These are phyloP conservation scores for Boletus bicolor DNA, from an alignment of 768 basidiomycete species.

Conservation along the genomic window DNA sequence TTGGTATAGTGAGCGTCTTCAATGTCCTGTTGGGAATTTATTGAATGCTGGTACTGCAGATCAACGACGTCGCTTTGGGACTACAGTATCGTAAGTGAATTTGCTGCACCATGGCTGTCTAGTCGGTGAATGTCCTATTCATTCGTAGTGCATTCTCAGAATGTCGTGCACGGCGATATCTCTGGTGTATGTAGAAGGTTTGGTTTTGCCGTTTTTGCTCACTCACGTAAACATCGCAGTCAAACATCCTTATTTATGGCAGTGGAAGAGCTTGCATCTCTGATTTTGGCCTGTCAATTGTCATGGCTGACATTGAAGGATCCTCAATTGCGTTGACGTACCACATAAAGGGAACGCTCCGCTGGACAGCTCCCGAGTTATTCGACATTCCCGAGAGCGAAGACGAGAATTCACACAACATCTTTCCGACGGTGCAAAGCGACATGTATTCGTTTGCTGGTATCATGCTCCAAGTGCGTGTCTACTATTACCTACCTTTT, in stretches of 20 bases:
- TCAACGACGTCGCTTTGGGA: conserved; percentile 27
- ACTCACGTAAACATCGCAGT: conserved; percentile 17
- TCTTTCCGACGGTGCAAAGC: conserved; percentile 24
- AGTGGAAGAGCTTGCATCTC: conserved; percentile 41
- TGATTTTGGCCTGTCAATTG: conserved; percentile 47
- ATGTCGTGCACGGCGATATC: conserved; percentile 26
- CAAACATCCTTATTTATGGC: conserved; percentile 45
- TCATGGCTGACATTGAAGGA: conserved; percentile 35
- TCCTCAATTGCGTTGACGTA: conserved; percentile 33
- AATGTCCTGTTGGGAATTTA: not conserved
- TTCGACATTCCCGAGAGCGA: conserved; percentile 12
- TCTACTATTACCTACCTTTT: not conserved
- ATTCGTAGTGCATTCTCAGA: conserved; percentile 17
- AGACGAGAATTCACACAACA: not conserved
- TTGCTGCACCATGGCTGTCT: not conserved
- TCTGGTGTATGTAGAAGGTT: conserved; percentile 23
- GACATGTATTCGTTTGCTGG: conserved; percentile 38
- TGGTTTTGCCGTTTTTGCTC: not conserved
- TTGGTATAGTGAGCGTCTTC: conserved; percentile 15
- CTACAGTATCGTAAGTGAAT: conserved; percentile 23
- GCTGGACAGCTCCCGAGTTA: conserved; percentile 47
- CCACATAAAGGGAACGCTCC: conserved; percentile 38
- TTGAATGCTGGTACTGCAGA: conserved; percentile 5
- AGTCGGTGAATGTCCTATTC: not conserved
- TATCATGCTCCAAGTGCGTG: conserved; percentile 25